These are phyloP conservation scores for Cutaneotrichosporon cavernicola DNA, from an alignment of 1,284 basidiomycete species.

Conservation along the genomic window DNA sequence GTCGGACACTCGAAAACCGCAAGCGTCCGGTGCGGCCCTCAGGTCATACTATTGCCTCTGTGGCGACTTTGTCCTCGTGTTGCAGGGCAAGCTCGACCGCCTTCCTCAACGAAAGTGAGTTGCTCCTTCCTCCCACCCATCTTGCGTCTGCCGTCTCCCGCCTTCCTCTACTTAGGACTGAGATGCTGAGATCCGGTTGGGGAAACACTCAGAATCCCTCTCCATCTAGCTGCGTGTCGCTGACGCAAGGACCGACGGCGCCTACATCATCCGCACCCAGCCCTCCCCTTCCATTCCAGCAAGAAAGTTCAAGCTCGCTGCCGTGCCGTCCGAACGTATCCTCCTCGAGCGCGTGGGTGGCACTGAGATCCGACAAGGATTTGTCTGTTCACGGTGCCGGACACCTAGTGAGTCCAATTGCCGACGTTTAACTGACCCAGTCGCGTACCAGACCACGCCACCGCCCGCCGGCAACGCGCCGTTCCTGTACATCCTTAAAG, in stretches of 20 bases:
- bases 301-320: constrained; percentile 54
- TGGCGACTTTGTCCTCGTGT: constrained; percentile 53
- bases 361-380: constrained; percentile 47
- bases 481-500: constrained; percentile 51
- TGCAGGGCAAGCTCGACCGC: constrained; percentile 50
- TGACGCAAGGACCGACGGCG: constrained; percentile 42
- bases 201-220: too few species aligned
- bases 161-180: too few species aligned
- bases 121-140: neutral
- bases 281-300: constrained; percentile 34
- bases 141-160: neutral
- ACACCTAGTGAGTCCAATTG: constrained; percentile 38
- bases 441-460: constrained; percentile 50
- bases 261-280: constrained; percentile 48
- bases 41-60: constrained; percentile 54
- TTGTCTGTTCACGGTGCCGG: constrained; percentile 49
- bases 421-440: constrained; percentile 23
- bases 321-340: constrained; percentile 42
- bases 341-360: constrained; percentile 42
- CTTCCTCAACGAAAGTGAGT: constrained; percentile 48
- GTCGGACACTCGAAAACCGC: neutral
- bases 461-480: constrained; percentile 45
- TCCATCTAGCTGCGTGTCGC: too few species aligned
- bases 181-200: too few species aligned
- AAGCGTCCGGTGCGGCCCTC: constrained; percentile 48